These are phyloP conservation scores for Suhomyces yuchorum DNA, from an alignment of 1,139 yeast genomes.

Conservation along the genomic window DNA sequence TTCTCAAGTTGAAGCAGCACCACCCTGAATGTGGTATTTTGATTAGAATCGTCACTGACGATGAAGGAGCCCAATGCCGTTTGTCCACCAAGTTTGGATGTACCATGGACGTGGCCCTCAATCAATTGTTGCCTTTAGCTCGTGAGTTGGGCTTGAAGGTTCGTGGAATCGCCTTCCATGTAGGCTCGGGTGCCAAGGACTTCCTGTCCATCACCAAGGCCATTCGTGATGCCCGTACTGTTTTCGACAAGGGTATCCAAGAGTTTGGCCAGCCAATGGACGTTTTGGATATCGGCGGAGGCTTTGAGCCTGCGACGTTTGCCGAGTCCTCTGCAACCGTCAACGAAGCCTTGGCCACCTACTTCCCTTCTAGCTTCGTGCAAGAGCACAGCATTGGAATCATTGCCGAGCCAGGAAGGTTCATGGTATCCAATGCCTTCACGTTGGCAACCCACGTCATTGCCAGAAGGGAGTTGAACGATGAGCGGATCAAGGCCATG, in stretches of 20 bases:
- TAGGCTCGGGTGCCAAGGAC: slow-evolving; percentile 92
- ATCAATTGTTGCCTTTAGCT: slow-evolving; percentile 62
- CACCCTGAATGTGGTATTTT: slow-evolving; percentile 74
- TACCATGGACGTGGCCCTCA: slow-evolving; percentile 53
- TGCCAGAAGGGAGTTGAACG: slow-evolving; percentile 64
- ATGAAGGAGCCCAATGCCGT: slow-evolving; percentile 83
- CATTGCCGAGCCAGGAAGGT: slow-evolving; percentile 95
- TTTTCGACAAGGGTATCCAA: slow-evolving; percentile 62
- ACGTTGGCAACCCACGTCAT: slow-evolving; percentile 83
- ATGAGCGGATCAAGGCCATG: slow-evolving; percentile 47
- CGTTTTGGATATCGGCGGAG: slow-evolving; percentile 90
- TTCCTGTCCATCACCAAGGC: slow-evolving; percentile 70
- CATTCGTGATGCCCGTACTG: slow-evolving; percentile 64
- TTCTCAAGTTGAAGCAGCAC: slow-evolving; percentile 65
- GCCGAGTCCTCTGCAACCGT: slow-evolving; percentile 62
- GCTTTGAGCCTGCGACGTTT: slow-evolving; percentile 75
- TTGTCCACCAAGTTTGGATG: slow-evolving; percentile 92
- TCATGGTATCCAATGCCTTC: slow-evolving; percentile 82
- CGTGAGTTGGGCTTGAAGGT: slow-evolving; percentile 61
- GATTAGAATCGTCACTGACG: slow-evolving; percentile 87
- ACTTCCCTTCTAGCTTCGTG: slow-evolving; percentile 52
- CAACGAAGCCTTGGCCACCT: slow-evolving; percentile 53
- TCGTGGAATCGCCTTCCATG: slow-evolving; percentile 91
- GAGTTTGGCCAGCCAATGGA: slow-evolving; percentile 40
- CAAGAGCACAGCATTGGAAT: slow-evolving; percentile 46